Percentiles rank a stretch among this genome's conserved stretches.
phyloP scores from a whole-genome alignment of 371 early-diverging fungal genomes.

The Mortierella polycephala region DNA sequence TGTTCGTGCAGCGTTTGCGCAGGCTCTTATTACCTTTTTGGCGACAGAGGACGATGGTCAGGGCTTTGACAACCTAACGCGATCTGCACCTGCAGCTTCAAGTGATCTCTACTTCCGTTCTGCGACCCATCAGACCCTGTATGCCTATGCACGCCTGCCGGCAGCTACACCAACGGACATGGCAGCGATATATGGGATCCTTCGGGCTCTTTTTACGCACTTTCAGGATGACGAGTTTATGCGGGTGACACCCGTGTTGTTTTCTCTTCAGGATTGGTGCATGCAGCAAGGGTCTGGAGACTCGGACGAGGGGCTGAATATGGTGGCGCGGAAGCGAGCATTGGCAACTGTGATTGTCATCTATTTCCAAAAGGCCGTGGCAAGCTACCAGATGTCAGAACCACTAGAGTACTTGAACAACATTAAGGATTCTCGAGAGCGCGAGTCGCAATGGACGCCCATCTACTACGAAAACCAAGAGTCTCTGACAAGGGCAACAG shows the following conservation, averaged over 20 bases:
- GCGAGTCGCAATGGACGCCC: conserved; percentile 44
- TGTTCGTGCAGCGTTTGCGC: conserved; percentile 50
- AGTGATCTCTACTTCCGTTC: conserved; percentile 64
- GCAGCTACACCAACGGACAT: conserved; percentile 69
- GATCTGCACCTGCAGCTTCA: conserved; percentile 42
- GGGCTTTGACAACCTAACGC: conserved; percentile 14
- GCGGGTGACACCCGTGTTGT: conserved; percentile 70
- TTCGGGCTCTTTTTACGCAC: conserved; percentile 63
- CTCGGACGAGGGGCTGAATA: conserved; percentile 25
- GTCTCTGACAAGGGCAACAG: conserved; percentile 25
- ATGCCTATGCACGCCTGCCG: conserved; percentile 65
- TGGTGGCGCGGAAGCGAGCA: conserved; percentile 65
- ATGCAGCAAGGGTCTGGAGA: conserved; percentile 9
- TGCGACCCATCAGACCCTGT: conserved; percentile 63
- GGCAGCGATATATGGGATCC: conserved; percentile 61
- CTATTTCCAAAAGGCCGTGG: conserved; percentile 49
- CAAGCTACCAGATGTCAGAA: conserved; percentile 32
- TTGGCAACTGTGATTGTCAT: conserved; percentile 64
- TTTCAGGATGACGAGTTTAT: conserved; percentile 72
- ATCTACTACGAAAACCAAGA: conserved; percentile 52
- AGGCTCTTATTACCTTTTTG: conserved; percentile 52
- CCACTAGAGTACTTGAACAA: conserved; percentile 43
- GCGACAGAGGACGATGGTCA: conserved; percentile 33
- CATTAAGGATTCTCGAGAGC: conserved; percentile 44
- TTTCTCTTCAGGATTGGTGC: conserved; percentile 66